Percentiles rank a stretch among this genome's conserved stretches.
phyloP scores from a whole-genome alignment of 768 basidiomycete genomes.

The Amanita polypyramis region DNA sequence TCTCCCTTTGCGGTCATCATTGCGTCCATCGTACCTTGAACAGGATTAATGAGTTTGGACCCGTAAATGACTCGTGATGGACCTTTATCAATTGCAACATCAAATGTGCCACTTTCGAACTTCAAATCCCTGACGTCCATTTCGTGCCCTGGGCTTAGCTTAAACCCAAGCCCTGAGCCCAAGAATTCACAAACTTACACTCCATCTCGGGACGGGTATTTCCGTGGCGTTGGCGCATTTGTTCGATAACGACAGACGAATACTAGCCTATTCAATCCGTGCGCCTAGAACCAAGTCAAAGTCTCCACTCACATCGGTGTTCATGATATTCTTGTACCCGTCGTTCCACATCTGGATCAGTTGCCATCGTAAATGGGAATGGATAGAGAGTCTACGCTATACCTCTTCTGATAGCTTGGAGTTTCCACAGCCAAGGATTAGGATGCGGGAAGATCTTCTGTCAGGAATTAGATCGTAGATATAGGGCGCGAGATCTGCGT shows the following conservation, averaged over 20 bases:
- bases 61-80: not conserved
- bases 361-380: not conserved
- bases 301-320: conserved; percentile 51
- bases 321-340: conserved; percentile 72
- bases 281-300: not conserved
- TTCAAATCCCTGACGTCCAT: conserved; percentile 71
- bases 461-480: conserved; percentile 54
- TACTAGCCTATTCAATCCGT: conserved; percentile 37
- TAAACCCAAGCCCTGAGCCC: not conserved
- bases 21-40: conserved; percentile 70
- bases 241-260: conserved; percentile 61
- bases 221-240: conserved; percentile 53
- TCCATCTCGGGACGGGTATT: conserved; percentile 52
- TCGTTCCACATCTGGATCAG: conserved; percentile 71
- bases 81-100: conserved; percentile 81
- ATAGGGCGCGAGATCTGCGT: conserved; percentile 54
- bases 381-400: conserved; percentile 10
- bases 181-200: conserved; percentile 31
- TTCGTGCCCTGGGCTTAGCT: conserved; percentile 49
- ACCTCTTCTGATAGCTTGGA: conserved; percentile 75
- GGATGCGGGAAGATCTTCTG: conserved; percentile 45
- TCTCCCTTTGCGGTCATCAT: conserved; percentile 80
- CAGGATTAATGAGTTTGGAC: not conserved
- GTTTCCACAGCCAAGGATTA: conserved; percentile 83
- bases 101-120: conserved; percentile 54